Evolutionary conservation across 257 asterid genomes (phyloP).

Genomic region (Coffea canephora): DNA sequence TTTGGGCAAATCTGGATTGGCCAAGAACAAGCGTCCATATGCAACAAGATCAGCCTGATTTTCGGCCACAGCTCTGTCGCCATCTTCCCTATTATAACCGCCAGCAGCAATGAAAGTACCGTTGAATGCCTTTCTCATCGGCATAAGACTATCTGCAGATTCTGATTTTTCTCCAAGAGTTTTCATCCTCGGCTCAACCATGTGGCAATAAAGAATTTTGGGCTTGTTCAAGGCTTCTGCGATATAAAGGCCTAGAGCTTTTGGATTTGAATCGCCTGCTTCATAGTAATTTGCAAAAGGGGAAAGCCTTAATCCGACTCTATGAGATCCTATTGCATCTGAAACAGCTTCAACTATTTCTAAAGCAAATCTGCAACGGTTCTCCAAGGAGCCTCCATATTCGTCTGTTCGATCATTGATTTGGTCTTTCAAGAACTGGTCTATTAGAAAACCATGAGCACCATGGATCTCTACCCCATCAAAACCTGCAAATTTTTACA

Average conservation of each 20-base stretch:
- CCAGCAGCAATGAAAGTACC: conserved; percentile 28
- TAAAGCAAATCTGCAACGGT: conserved; percentile 26
- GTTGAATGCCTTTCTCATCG: conserved; percentile 29
- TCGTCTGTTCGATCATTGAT: conserved; percentile 28
- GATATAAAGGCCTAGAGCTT: conserved; percentile 23
- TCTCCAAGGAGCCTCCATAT: conserved; percentile 29
- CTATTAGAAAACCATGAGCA: conserved; percentile 26
- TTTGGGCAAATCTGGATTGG: no score
- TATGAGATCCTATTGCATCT: conserved; percentile 22
- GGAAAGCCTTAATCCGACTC: conserved; percentile 24
- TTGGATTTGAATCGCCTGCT: conserved; percentile 27
- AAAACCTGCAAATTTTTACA: conserved; percentile 13
- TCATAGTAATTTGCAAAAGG: conserved; percentile 19
- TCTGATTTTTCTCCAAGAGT: neutral
- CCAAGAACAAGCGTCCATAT: no score
- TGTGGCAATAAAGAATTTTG: conserved; percentile 18
- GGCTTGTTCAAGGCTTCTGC: conserved; percentile 22
- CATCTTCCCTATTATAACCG: conserved; percentile 8
- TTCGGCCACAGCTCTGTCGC: conserved; percentile 43
- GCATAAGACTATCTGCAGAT: conserved; percentile 14
- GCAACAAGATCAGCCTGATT: no score
- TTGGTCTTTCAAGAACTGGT: conserved; percentile 27
- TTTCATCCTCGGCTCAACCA: conserved; percentile 30
- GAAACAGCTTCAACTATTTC: conserved; percentile 25
- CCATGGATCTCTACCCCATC: conserved; percentile 32